Evolutionary conservation across 495 filamentous ascomycete genomes (phyloP).

Genomic region (Cercophora samala): DNA sequence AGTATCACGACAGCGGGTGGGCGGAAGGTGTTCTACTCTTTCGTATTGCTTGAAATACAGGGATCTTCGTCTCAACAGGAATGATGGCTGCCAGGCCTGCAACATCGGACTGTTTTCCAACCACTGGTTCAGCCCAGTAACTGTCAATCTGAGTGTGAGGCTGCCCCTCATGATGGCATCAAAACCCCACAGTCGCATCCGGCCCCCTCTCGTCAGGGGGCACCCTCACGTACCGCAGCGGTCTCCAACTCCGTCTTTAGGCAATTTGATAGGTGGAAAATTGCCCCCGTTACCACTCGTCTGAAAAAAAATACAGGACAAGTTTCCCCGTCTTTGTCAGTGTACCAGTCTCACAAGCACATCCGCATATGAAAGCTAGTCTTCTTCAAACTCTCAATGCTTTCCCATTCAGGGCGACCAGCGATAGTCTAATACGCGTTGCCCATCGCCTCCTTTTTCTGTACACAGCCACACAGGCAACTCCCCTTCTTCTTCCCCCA

Average conservation of each 20-base stretch:
- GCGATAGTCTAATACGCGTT: not conserved
- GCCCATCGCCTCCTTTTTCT: not conserved
- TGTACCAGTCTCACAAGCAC: not conserved
- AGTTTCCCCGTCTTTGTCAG: slow-evolving; percentile 3
- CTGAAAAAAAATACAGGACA: not conserved
- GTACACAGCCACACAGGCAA: not conserved
- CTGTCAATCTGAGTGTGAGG: slow-evolving; percentile 6
- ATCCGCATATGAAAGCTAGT: not conserved
- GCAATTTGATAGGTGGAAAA: slow-evolving; percentile 22
- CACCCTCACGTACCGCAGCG: not conserved
- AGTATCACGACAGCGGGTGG: slow-evolving; percentile 7
- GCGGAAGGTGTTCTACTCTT: not conserved
- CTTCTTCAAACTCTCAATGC: not conserved
- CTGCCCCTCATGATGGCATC: not conserved
- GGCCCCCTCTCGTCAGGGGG: not conserved
- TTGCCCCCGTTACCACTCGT: not conserved
- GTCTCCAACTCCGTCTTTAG: not conserved
- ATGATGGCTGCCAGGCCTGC: not conserved
- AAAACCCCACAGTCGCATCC: slow-evolving; percentile 3
- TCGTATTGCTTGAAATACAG: not conserved
- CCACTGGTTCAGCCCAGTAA: not conserved
- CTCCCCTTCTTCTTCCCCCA: not conserved
- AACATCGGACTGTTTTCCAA: no score
- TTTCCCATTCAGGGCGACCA: not conserved
- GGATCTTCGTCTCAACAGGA: not conserved